Evolutionary conservation across 2,329 filamentous ascomycete genomes (phyloP).

Genomic region (Lithohypha guttulata): DNA sequence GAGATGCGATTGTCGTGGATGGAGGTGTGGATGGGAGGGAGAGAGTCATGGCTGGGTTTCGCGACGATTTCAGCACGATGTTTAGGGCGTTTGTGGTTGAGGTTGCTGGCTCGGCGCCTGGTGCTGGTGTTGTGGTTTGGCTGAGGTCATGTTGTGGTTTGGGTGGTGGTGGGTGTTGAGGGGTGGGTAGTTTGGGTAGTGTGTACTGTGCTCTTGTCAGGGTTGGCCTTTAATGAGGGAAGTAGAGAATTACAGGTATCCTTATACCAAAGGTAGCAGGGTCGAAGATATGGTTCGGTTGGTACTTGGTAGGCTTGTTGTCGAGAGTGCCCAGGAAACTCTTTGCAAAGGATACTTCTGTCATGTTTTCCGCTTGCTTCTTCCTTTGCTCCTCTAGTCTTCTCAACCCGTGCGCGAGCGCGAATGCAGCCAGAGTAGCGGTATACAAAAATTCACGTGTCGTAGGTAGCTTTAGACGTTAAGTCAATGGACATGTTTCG

Average conservation of each 20-base stretch:
- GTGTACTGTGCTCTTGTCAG: too few relatives aligned
- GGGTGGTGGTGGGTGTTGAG: slow-evolving; percentile 34
- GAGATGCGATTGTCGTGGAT: slow-evolving; percentile 64
- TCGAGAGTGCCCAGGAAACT: slow-evolving; percentile 73
- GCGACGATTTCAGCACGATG: slow-evolving; percentile 62
- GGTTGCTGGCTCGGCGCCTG: slow-evolving; percentile 15
- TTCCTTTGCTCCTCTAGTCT: slow-evolving; percentile 34
- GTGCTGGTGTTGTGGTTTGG: slow-evolving; percentile 20
- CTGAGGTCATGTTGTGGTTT: slow-evolving; percentile 25
- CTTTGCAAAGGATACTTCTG: slow-evolving; percentile 77
- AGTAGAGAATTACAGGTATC: slow-evolving; percentile 52
- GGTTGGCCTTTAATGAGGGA: too few relatives aligned
- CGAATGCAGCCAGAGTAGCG: slow-evolving; percentile 18
- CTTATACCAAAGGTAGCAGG: slow-evolving; percentile 65
- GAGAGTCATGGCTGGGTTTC: slow-evolving; percentile 61
- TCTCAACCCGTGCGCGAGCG: slow-evolving; percentile 34
- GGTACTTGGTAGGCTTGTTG: slow-evolving; percentile 65
- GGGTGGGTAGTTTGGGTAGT: slow-evolving; percentile 35
- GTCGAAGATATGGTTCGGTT: slow-evolving; percentile 84
- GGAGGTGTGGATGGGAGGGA: slow-evolving; percentile 50
- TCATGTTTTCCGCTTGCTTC: slow-evolving; percentile 47
- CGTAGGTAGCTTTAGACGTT: too few relatives aligned
- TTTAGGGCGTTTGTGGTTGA: slow-evolving; percentile 26
- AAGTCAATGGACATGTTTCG: neutral
- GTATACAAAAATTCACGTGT: too few relatives aligned